phyloP scores from a whole-genome alignment of 805 yeast genomes.

The Cyberlindnera xishuangbannaensis region DNA sequence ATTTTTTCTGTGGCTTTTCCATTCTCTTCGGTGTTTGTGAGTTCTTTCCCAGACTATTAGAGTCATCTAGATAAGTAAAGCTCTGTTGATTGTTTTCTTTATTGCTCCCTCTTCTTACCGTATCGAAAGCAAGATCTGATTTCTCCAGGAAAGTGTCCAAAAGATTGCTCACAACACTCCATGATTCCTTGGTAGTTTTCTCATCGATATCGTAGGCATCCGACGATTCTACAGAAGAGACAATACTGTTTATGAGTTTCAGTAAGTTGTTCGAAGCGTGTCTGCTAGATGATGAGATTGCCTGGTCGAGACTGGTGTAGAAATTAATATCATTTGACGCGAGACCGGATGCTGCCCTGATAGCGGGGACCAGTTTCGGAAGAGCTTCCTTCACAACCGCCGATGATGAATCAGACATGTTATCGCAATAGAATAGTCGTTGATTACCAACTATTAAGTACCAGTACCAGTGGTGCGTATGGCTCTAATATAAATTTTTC shows the following conservation, averaged over 20 bases:
- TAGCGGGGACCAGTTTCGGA: constrained; percentile 47
- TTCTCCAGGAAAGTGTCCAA: constrained; percentile 73
- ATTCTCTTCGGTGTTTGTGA: constrained; percentile 27
- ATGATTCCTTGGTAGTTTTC: constrained; percentile 41
- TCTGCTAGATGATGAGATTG: constrained; percentile 35
- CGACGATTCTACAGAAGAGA: constrained; percentile 30
- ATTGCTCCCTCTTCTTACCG: constrained; percentile 15
- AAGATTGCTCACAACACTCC: constrained; percentile 58
- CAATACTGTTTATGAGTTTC: constrained; percentile 39
- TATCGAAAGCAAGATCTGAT: constrained; percentile 64
- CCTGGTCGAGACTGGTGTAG: constrained; percentile 53
- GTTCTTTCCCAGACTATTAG: constrained; percentile 15
- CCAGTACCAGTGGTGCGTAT: too few relatives aligned
- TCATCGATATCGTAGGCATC: constrained; percentile 27
- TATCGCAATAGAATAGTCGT: too few relatives aligned
- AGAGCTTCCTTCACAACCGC: constrained; percentile 17
- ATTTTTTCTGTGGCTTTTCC: constrained; percentile 65
- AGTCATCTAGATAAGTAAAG: constrained; percentile 49
- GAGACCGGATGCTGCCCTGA: constrained; percentile 62
- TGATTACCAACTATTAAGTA: too few relatives aligned
- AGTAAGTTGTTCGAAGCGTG: constrained; percentile 37
- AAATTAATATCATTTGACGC: constrained; percentile 81
- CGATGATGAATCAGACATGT: constrained; percentile 1
- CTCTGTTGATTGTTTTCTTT: constrained; percentile 10
- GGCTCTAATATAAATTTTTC: too few relatives aligned